Base-by-base conservation (phyloP, 2,329 filamentous ascomycete genomes). In the Monosporascus sp. region DNA sequence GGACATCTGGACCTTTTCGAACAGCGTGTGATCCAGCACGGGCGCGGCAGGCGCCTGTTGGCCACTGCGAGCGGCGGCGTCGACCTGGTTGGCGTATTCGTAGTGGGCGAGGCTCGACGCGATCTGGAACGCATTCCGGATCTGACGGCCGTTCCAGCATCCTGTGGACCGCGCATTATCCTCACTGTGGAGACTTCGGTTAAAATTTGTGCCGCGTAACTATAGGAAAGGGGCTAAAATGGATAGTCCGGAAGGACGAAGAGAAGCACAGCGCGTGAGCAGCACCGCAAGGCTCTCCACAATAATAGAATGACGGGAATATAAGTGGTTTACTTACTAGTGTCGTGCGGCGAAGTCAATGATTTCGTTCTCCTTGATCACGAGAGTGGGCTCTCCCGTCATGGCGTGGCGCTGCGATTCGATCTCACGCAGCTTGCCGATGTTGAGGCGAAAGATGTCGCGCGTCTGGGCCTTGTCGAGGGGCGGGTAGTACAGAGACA, bases 1-100 rank as follows among this genome's bases (percentile, higher is more conserved):
- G 55, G 71, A 73, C 70, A 74, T 66, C 63, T 74, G 70, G 8
- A 74, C 71, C 65, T 73, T 73, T 49, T 73, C 70, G 27, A 74
- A 74, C 53, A 72, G 56, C 5, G 58, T 52, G 1, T 68, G 66
- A n/a, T 73, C 71, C 3, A 74, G 58, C 1, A 73, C 61, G 0
- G 72, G 71, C 2, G 65, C 71, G 0, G 63, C 61, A n/a, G 72
- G 68, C 0, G 65, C 63, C 24, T 64, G 60, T 58, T 71, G 66
- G 34, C 72, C 71, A 1, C 61, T 60, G 11, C 60, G 59, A 8
- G 61, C 64, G 6, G 71, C 71, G 17, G 58, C 44, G 22, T 70
- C 66, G 2, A 60, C 61, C 7, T 65, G 60, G 22, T 57, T 60
- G n/a, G 65, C 43, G 49, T 73, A 66, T 49, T 69, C 64, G 59